phyloP scores from a whole-genome alignment of 306 rosid species.

The Phaseolus lunatus region DNA sequence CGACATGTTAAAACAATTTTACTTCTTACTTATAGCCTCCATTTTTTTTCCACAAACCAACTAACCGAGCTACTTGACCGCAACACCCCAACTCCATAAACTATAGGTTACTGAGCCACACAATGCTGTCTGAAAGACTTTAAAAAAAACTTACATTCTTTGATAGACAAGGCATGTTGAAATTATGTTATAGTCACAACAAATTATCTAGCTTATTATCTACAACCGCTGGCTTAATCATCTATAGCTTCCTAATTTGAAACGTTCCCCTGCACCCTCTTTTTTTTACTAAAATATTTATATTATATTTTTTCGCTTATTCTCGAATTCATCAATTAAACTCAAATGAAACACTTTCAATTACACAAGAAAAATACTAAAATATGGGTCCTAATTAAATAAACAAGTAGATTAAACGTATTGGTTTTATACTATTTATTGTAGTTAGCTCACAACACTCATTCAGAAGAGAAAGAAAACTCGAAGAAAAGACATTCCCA shows the following conservation, averaged over 20 bases:
- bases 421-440: neutral
- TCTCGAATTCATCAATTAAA: neutral
- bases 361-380: neutral
- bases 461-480: neutral
- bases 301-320: too few relatives aligned
- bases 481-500: neutral
- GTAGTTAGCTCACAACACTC: neutral
- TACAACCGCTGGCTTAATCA: neutral
- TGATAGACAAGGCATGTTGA: too few relatives aligned
- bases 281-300: neutral
- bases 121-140: too few relatives aligned
- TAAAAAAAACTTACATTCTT: too few relatives aligned
- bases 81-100: neutral
- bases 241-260: neutral
- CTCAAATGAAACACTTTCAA: neutral
- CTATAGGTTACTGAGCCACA: too few relatives aligned
- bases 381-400: neutral
- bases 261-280: neutral
- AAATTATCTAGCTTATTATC: neutral
- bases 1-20: slow-evolving; percentile 43
- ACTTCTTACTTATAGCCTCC: slow-evolving; percentile 36
- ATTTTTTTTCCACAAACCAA: slow-evolving; percentile 10
- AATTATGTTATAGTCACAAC: neutral
- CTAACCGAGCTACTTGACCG: neutral
- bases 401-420: neutral